phyloP scores from a whole-genome alignment of 805 yeast species.

The Saturnispora ahearnii region DNA sequence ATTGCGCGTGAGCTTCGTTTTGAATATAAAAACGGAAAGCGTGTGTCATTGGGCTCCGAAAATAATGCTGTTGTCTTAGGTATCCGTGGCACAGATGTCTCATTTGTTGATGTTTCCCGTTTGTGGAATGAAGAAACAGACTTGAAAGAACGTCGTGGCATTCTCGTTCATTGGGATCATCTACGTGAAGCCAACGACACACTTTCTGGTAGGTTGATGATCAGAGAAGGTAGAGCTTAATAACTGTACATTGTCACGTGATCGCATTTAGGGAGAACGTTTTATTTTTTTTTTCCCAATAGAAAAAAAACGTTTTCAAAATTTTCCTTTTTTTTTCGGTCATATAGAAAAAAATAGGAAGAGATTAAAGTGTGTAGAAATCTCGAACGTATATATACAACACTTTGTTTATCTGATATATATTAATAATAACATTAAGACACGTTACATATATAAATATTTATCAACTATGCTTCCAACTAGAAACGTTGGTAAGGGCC shows the following conservation, averaged over 20 bases:
- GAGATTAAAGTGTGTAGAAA: too few relatives aligned
- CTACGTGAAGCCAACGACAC: constrained; percentile 54
- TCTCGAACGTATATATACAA: too few relatives aligned
- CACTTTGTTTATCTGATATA: too few relatives aligned
- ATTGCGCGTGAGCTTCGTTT: constrained; percentile 38
- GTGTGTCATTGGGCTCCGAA: constrained; percentile 28
- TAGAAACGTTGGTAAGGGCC: too few relatives aligned
- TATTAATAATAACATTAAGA: too few relatives aligned
- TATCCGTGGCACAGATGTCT: constrained; percentile 55
- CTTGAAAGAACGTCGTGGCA: constrained; percentile 54
- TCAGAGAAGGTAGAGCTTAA: constrained; percentile 28
- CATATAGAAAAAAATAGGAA: neutral
- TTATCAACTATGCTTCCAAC: too few relatives aligned
- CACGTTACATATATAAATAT: too few relatives aligned
- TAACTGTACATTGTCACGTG: neutral
- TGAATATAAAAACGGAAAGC: constrained; percentile 40
- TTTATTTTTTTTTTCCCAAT: neutral
- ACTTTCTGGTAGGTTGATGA: constrained; percentile 58
- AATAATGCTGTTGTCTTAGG: constrained; percentile 58
- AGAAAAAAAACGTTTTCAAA: neutral
- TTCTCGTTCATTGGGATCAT: constrained; percentile 58
- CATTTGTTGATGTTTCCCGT: constrained; percentile 45
- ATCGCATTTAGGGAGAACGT: neutral
- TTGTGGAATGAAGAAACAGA: constrained; percentile 57
- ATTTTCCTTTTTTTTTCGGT: neutral